Evolutionary conservation across 306 rosid genomes (phyloP), one percentile per base, ranked within the genome.

Genomic region (Senna tora): DNA sequence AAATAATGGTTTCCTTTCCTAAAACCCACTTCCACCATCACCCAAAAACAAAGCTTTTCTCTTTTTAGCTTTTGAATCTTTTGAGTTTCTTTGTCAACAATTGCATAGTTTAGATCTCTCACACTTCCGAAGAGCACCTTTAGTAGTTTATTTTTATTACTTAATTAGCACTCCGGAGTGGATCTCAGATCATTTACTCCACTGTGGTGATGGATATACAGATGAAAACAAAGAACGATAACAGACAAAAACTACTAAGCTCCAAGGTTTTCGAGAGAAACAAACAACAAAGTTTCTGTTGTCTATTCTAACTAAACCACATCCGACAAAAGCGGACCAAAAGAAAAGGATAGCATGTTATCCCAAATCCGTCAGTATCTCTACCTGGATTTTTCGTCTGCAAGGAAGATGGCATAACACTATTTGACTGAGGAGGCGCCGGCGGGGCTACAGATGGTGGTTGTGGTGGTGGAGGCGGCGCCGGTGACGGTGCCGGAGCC

Each of bases 161-260:
- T 77, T 69, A 74, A 83, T 73, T 66, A 66, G 73, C 55, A 62
- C 42, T n/a, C 75, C 55, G 30, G 3, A 25, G 30, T 3, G 38
- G 62, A 77, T 75, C 80, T 77, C 73, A 69, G 82, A 65, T 85
- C 75, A 67, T 75, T 51, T 79, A 69, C 41, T 52, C 53, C 70
- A 49, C 69, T 71, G 45, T 71, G n/a, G 22, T 46, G 61, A 79
- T 22, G 22, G 56, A 66, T n/a, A 75, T 21, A 64, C 73, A 81
- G 67, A 70, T 49, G 74, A 82, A 45, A 83, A 50, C 81, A 84
- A 81, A 78, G 70, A 55, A 62, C 80, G 71, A 77, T 61, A 85
- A 71, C 93, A 78, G 96, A 93, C 96, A 93, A 93, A 91, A 87
- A 78, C 81, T 66, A 77, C 88, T 76, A 87, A 14, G 77, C 86